Evolutionary conservation across 2,329 filamentous ascomycete genomes (phyloP), one percentile per base, ranked within the genome.

Genomic region (Byssochlamys sp.): DNA sequence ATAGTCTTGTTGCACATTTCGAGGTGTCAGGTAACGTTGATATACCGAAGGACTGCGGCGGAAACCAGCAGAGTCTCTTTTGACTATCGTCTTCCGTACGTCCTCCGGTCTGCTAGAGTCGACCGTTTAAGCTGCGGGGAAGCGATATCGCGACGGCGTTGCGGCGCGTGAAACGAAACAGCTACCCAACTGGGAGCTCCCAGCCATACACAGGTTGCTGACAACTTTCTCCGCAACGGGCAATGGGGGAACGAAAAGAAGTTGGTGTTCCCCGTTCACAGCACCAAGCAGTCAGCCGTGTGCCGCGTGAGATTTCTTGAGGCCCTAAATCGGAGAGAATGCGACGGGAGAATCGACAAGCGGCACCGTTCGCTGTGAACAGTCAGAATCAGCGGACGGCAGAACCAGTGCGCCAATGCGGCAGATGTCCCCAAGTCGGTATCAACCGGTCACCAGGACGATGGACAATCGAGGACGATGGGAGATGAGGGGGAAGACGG

Each of bases 1-100:
- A 62, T 62, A 58, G 64, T 58, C 61, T 60, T 57, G 58, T 60
- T 63, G 63, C 58, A 67, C 67, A 70, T 70, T 56, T 67, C 67
- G 67, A 63, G 55, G 55, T 24, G 39, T 45, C 39, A 45, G 29
- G 19, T 24, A 24, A 6, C 19, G 9, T 28, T n/a, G 25, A 9
- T 26, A 28, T 28, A 51, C 7, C 25, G 49, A 24, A 51, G 27
- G 49, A 5, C 19, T 26, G 11, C 25, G 25, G 24, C 24, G 25
- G 25, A 26, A 28, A 28, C 12, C 49, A 51, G 27, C 49, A 24
- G 27, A 27, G 9, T 26, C 10, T 3, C 11, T 26, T 26, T 5
- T 26, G 24, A 5, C 10, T 51, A 24, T 28, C 24, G 49, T 51
- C 49, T 26, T 51, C 10, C 10, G 49, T 51, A 4, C 49, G 49